A percentile compares a stretch with the other conserved stretches of the same genome.
Conservation (phyloP, 768 basidiomycete species). For the Hygrophorus pudorinus region DNA sequence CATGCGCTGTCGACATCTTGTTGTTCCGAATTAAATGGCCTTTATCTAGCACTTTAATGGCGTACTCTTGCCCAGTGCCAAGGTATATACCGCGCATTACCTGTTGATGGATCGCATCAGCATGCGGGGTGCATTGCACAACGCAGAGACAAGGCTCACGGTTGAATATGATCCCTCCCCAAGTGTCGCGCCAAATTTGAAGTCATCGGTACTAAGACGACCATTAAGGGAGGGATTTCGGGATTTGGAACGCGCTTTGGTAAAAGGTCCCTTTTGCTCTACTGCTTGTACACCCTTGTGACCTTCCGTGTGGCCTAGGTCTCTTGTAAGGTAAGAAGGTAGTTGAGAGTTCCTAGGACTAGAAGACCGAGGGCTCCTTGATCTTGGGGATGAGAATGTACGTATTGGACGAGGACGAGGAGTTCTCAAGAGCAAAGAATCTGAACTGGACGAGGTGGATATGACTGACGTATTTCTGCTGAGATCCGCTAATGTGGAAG, state of each 20-base stretch:
- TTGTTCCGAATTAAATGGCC: constrained; percentile 70
- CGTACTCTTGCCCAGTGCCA: constrained; percentile 53
- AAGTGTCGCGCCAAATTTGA: constrained; percentile 61
- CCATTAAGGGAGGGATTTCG: constrained; percentile 30
- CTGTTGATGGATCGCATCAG: constrained; percentile 22
- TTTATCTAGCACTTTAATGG: constrained; percentile 80
- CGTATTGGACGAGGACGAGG: constrained; percentile 46
- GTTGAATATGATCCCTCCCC: constrained; percentile 81
- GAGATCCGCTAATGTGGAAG: constrained; percentile 42
- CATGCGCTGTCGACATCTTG: constrained; percentile 65
- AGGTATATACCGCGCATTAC: constrained; percentile 47
- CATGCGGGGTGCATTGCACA: not conserved
- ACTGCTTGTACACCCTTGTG: constrained; percentile 13
- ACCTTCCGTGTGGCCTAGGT: constrained; percentile 34
- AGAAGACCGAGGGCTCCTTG: constrained; percentile 39
- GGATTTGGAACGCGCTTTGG: constrained; percentile 29
- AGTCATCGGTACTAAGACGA: constrained; percentile 49
- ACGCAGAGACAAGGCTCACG: constrained; percentile 30
- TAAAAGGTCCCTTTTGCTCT: constrained; percentile 6
- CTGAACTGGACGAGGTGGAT: constrained; percentile 48
- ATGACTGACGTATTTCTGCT: constrained; percentile 73
- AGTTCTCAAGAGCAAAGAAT: constrained; percentile 28
- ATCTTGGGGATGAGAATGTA: constrained; percentile 58
- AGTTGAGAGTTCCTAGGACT: constrained; percentile 27
- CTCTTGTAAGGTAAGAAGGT: constrained; percentile 50